Base-by-base conservation (phyloP, 352 stramenopile genomes). In the Phytophthora aleatoria region DNA sequence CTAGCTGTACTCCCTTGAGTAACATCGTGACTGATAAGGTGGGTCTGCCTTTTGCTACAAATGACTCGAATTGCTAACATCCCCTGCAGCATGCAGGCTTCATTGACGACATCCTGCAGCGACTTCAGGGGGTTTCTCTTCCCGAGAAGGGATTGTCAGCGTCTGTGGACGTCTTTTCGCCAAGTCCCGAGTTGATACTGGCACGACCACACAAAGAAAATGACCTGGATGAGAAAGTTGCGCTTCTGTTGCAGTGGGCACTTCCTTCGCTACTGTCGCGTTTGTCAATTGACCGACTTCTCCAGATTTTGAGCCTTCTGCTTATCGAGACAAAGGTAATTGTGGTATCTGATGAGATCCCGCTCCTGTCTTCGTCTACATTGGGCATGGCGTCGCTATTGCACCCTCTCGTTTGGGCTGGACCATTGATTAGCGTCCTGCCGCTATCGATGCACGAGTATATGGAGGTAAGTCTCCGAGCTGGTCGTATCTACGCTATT, bases 251-350 rank as follows among this genome's bases (percentile, higher is more conserved):
- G 3, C 76, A 87, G 39, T 87, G 78, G 76, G 56, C 76, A n/a
- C 51, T 87, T 4, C 71, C 75, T 10, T 69, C 64, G 3, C 43
- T 87, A 13, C 53, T 87, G 1, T 50, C 56, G 11, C 58, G 38
- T 9, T 49, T 85, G 24, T 70, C 76, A 43, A 74, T 85, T 31
- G 71, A 85, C 38, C 57, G 65, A 3, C 54, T 81, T 6, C 66
- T 87, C 15, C 71, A 76, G n/a, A 71, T 85, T 44, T 31, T 85
- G 33, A 71, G 66, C 13, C 50, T 82, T 8, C 45, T 87, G 33
- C 56, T 87, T 20, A 43, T 78, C 11, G 78, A 87, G 55, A 79
- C 84, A 69, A 87, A 87, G 36, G 60, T 87, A 12, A 74, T 87
- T 39, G 43, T 87, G 13, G 71, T 85, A 43, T 85, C 71, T 15